Evolutionary conservation across 768 basidiomycete species (phyloP), one percentile per base, ranked within the genome.

Genomic region (Leccinellum luteum): DNA sequence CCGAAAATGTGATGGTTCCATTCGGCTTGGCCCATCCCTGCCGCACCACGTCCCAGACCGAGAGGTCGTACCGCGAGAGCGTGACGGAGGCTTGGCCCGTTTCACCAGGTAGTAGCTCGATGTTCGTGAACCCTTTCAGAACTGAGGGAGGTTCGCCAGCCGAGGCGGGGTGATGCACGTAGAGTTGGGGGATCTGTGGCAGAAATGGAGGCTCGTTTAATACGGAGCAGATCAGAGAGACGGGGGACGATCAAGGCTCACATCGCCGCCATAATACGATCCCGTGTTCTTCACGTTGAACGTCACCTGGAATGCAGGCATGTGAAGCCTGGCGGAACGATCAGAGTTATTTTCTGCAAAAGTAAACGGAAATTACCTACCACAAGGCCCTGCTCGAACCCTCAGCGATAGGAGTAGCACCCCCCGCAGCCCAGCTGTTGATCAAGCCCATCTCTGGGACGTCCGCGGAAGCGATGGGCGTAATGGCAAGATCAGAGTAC

Each of bases 1-100:
- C 73, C 6, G 82, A 80, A 51, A 94, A 78, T 21, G 73, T 73
- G 64, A 89, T 85, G 43, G 67, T 76, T 2, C 90, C 91, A 2
- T 72, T 64, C 1, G 92, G 90, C 61, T 81, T 83, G 59, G 76
- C 75, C 91, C 92, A 94, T 3, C 87, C 84, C 70, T 94, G 92
- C 25, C 77, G 75, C 10, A 72, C 79, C 1, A 80, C 81, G 69
- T 93, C 89, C 92, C 90, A 93, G 54, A 90, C 79, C 21, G 84
- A 87, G 63, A 90, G 64, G 61, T 89, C 86, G 63, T 89, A 85
- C 34, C 86, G 77, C 14, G 88, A 85, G 31, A 92, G 74, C 8
- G 76, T 79, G 62, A 92, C 78, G 6, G 75, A 78, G 2, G 85
- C 83, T 8, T 59, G 69, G 56, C 69, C 69, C 25, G 67, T 78